Percentiles rank a stretch among this genome's conserved stretches.
These are phyloP conservation scores for Botrytis fabae DNA, from an alignment of 2,329 filamentous ascomycete genomes.

Conservation along the genomic window DNA sequence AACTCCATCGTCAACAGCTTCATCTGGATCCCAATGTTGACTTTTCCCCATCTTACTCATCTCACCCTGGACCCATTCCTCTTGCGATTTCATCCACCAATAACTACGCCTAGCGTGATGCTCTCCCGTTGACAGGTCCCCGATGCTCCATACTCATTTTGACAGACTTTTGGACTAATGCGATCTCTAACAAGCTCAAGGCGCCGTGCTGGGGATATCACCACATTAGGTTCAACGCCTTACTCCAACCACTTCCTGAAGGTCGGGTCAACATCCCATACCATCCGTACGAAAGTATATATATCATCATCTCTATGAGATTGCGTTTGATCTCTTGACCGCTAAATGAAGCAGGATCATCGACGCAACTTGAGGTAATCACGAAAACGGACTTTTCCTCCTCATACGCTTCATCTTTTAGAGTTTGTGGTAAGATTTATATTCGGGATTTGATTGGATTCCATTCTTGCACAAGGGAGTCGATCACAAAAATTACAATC, in stretches of 20 bases:
- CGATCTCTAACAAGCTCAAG: slow-evolving; percentile 3
- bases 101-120: neutral
- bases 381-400: neutral
- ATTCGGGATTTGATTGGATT: neutral
- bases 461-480: neutral
- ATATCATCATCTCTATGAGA: slow-evolving; percentile 7
- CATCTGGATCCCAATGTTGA: neutral
- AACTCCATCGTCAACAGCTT: neutral
- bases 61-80: neutral
- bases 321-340: slow-evolving; percentile 9
- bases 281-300: neutral
- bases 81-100: slow-evolving; percentile 1
- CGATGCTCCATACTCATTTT: slow-evolving; percentile 10
- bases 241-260: neutral
- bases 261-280: slow-evolving; percentile 1
- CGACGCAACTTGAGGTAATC: neutral
- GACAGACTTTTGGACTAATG: neutral
- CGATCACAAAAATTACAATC: neutral
- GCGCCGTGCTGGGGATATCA: neutral
- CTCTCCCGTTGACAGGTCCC: slow-evolving; percentile 5
- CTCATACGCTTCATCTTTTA: neutral
- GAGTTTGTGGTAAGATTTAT: neutral
- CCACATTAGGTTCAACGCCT: slow-evolving; percentile 10
- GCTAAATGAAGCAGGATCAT: neutral
- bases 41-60: neutral